Base-by-base conservation (phyloP, 2,329 filamentous ascomycete species). In the Penicillium sp. region DNA sequence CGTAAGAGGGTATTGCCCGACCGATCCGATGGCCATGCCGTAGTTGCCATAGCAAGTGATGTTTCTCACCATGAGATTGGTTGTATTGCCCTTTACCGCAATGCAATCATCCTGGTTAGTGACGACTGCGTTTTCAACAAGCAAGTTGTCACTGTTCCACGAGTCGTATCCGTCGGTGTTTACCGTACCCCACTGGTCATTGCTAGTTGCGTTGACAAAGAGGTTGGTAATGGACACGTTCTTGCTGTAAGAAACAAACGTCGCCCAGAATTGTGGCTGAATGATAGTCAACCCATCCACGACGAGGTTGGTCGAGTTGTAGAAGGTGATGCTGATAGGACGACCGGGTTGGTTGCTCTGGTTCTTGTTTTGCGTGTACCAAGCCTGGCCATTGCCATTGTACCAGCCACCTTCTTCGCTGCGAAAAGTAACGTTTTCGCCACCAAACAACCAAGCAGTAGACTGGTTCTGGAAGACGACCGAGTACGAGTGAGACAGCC, bases 351-450 rank as follows among this genome's bases (percentile, higher is more conserved):
- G 71, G 54, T 82, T 82, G 28, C 71, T 74, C 69, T 25, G 69
- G 64, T 44, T 75, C 73, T 64, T 75, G 79, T 53, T 81, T 73
- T 57, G 53, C 1, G 60, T 61, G 58, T 85, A 84, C 82, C 82
- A 85, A 2, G 76, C 73, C 58, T 84, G 78, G 2, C 82, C 82
- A 59, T 85, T 84, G 9, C 82, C 82, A 60, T 84, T 74, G 13
- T 85, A 67, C 2, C 78, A 82, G 4, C 82, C 82, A 18, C 67
- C 65, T 11, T 78, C 78, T 57, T 77, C 67, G 9, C 81, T 81
- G 30, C 78, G 69, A 54, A 79, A 74, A 9, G 69, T 63, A 22
- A 86, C 69, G 28, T 77, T 74, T 11, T 78, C 67, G 5, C 82
- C 82, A 14, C 81, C 81, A 55, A 83, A 74, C 46, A 77, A 67